These are phyloP conservation scores for Sergeia podlipaevii DNA, from an alignment of 208 protist species.

Conservation along the genomic window DNA sequence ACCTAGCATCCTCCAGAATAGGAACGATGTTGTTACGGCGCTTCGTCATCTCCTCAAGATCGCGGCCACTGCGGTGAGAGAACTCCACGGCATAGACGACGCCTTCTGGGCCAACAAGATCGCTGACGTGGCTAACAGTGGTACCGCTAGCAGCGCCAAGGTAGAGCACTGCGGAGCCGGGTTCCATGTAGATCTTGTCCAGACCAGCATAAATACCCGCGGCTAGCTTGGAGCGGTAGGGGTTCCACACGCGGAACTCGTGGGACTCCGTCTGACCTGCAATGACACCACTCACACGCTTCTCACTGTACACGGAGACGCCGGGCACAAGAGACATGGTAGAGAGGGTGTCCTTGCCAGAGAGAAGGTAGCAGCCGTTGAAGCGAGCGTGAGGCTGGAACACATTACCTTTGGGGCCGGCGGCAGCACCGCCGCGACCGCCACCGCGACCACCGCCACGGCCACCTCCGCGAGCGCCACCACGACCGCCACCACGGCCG, in stretches of 20 bases:
- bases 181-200: conserved; percentile 97
- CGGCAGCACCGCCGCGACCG: conserved; percentile 47
- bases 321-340: conserved; percentile 98
- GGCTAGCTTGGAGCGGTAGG: conserved; percentile 99
- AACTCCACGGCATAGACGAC: conserved; percentile 99
- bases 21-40: conserved; percentile 99
- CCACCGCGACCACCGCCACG: conserved; percentile 47
- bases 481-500: conserved; percentile 43
- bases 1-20: conserved; percentile 99
- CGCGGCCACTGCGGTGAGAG: conserved; percentile 98
- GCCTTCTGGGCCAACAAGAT: conserved; percentile 99
- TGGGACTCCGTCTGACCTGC: conserved; percentile 75
- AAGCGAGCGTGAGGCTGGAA: conserved; percentile 96
- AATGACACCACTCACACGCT: conserved; percentile 93
- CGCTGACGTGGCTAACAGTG: conserved; percentile 99
- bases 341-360: conserved; percentile 97
- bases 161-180: conserved; percentile 99
- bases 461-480: conserved; percentile 49
- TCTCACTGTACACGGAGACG: conserved; percentile 99
- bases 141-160: conserved; percentile 99
- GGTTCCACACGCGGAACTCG: conserved; percentile 99
- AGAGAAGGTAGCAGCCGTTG: conserved; percentile 97
- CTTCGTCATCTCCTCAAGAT: conserved; percentile 99
- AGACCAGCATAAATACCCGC: conserved; percentile 98
- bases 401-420: conserved; percentile 75